Conservation (phyloP, 2,329 filamentous ascomycete genomes). For the Arthrobotrys sinensis region DNA sequence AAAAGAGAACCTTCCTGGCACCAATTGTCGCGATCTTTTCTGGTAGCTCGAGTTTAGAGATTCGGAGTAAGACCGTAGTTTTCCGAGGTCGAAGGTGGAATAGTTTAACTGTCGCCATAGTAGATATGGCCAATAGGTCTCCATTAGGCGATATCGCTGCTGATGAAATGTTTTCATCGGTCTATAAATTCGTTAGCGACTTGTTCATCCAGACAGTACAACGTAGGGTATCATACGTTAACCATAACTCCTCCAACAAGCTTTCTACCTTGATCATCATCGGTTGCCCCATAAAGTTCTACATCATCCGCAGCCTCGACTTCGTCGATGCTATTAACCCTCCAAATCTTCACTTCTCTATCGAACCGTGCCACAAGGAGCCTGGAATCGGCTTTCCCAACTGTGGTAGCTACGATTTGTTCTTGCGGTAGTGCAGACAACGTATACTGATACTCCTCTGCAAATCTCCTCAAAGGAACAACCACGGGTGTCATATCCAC, state of each 20-base stretch:
- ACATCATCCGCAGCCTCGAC: constrained; percentile 67
- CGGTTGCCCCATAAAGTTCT: constrained; percentile 66
- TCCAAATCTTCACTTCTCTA: constrained; percentile 87
- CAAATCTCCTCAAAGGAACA: constrained; percentile 82
- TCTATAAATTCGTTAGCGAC: constrained; percentile 67
- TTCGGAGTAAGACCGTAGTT: constrained; percentile 59
- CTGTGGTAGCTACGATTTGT: constrained; percentile 75
- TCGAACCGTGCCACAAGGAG: constrained; percentile 94
- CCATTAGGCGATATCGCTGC: constrained; percentile 80
- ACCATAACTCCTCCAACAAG: constrained; percentile 78
- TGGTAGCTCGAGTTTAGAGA: constrained; percentile 53
- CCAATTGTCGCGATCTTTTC: constrained; percentile 73
- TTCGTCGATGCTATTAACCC: constrained; percentile 71
- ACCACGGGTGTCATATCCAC: constrained; percentile 86
- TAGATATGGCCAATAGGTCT: constrained; percentile 81
- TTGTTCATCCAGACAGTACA: constrained; percentile 17
- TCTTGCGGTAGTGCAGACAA: constrained; percentile 88
- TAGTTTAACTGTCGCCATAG: constrained; percentile 80
- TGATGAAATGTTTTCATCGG: constrained; percentile 86
- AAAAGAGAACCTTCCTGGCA: constrained; percentile 79
- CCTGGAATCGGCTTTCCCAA: constrained; percentile 78
- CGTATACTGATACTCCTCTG: constrained; percentile 83
- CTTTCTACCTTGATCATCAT: constrained; percentile 71
- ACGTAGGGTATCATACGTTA: constrained; percentile 66
- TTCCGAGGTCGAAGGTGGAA: constrained; percentile 77